Base-by-base conservation (phyloP, 2,329 filamentous ascomycete genomes). In the Ilyonectria mors-panacis region DNA sequence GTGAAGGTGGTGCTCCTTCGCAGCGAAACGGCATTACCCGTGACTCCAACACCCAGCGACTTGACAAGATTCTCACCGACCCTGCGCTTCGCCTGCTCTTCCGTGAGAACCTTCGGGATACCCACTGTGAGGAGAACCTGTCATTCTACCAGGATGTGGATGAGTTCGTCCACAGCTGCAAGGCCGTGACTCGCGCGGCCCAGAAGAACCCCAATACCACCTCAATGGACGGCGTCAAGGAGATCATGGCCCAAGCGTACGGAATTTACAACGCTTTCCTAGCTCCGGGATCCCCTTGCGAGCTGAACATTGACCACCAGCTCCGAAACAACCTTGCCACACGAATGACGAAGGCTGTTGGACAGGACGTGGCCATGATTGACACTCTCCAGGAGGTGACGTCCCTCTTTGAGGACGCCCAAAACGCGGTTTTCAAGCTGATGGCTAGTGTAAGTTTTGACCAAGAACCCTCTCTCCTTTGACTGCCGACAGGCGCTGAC, bases 261-360 rank as follows among this genome's bases (percentile, higher is more conserved):
- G 95, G 93, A 74, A 92, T 98, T 71, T 99, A 99, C 88, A 99
- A 99, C 77, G 17, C 39, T n/a, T 42, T 42, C 39, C 39, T 42
- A 7, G 39, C 39, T 17, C 39, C 39, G 7, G 39, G 96, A 8
- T 98, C 95, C 47, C 95, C 95, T 1, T 98, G 95, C 80, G 95
- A 99, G 83, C 88, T 98, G 66, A 98, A 98, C 83, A 98, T 98
- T 76, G 96, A 99, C 78, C 95, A 98, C 80, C 92, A 94, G 75
- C 87, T 99, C 53, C 93, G 95, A 69, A 98, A 97, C 81, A 96
- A 95, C 78, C 86, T 99, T 69, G 95, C 96, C 3, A 95, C 93
- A 21, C 91, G 95, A 64, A 99, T 99, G 96, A 98, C 96, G 63
- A 94, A 97, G 81, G 95, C 95, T 1, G 95, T 98, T 44, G 94